Evolutionary conservation across 2,329 filamentous ascomycete species (phyloP).

Genomic region (Hirsutella thompsonii): DNA sequence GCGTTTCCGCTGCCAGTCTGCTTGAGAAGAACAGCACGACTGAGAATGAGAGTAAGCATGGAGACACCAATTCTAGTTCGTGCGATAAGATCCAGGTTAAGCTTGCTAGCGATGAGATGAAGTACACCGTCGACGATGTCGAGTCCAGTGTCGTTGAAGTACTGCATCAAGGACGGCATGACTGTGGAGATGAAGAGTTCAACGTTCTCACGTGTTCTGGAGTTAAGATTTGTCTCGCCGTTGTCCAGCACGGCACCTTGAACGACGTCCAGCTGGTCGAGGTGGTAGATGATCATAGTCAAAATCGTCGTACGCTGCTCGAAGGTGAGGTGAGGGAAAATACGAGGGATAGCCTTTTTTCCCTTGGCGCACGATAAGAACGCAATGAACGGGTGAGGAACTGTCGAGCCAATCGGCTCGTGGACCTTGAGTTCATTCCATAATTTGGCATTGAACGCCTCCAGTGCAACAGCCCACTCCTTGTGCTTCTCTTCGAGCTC

Average conservation of each 20-base stretch:
- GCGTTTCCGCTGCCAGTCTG: slow-evolving; percentile 60
- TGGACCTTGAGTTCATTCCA: slow-evolving; percentile 87
- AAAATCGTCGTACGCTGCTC: slow-evolving; percentile 91
- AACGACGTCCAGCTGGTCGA: slow-evolving; percentile 86
- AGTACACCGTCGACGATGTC: slow-evolving; percentile 85
- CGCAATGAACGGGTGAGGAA: slow-evolving; percentile 86
- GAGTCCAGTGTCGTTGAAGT: slow-evolving; percentile 81
- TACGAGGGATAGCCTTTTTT: slow-evolving; percentile 87
- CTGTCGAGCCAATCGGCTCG: slow-evolving; percentile 69
- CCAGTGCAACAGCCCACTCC: slow-evolving; percentile 52
- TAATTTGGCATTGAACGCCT: slow-evolving; percentile 62
- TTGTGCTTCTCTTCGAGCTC: slow-evolving; percentile 62
- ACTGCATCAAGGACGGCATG: slow-evolving; percentile 79
- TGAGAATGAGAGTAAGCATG: slow-evolving; percentile 87
- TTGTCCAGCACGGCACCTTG: slow-evolving; percentile 62
- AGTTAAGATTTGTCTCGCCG: slow-evolving; percentile 59
- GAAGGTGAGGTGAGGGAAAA: slow-evolving; percentile 85
- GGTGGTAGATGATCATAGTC: slow-evolving; percentile 88
- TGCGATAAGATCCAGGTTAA: slow-evolving; percentile 73
- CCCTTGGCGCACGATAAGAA: slow-evolving; percentile 92
- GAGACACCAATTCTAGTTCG: slow-evolving; percentile 79
- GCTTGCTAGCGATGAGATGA: slow-evolving; percentile 69
- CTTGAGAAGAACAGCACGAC: slow-evolving; percentile 85
- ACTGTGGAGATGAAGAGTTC: slow-evolving; percentile 82
- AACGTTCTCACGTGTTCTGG: slow-evolving; percentile 75